These are phyloP conservation scores for Candida insectorum DNA, from an alignment of 805 yeast species.

Conservation along the genomic window DNA sequence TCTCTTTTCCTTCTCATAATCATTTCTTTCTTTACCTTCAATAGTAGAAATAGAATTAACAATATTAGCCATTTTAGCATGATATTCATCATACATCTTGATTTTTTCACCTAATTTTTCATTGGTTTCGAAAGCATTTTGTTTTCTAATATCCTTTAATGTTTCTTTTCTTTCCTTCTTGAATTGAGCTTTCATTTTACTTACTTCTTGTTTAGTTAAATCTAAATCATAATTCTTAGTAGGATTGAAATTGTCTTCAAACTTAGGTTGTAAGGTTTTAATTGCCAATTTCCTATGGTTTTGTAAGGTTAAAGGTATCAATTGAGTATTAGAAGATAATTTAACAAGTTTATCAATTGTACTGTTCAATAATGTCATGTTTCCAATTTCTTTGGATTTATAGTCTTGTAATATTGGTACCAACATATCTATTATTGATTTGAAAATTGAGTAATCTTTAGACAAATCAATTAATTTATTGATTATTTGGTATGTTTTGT, in stretches of 20 bases:
- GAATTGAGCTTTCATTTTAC: slow-evolving; percentile 77
- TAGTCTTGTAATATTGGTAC: slow-evolving; percentile 21
- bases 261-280: slow-evolving; percentile 82
- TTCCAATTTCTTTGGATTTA: slow-evolving; percentile 12
- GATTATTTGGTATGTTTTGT: slow-evolving; percentile 28
- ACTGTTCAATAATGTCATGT: slow-evolving; percentile 28
- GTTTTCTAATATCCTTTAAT: slow-evolving; percentile 86
- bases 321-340: slow-evolving; percentile 35
- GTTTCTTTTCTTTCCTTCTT: slow-evolving; percentile 91
- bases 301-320: slow-evolving; percentile 74
- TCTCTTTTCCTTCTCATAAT: slow-evolving; percentile 82
- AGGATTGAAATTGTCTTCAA: slow-evolving; percentile 94
- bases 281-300: slow-evolving; percentile 81
- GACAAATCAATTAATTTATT: slow-evolving; percentile 41
- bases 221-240: slow-evolving; percentile 86
- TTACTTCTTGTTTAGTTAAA: slow-evolving; percentile 69
- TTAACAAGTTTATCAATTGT: slow-evolving; percentile 49
- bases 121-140: slow-evolving; percentile 81
- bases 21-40: slow-evolving; percentile 93
- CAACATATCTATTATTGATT: slow-evolving; percentile 45
- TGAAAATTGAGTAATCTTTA: slow-evolving; percentile 60
- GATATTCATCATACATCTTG: slow-evolving; percentile 72
- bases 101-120: slow-evolving; percentile 80
- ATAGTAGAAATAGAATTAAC: slow-evolving; percentile 85
- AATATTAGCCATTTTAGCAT: slow-evolving; percentile 83